Evolutionary conservation across 1,284 basidiomycete genomes (phyloP), one percentile per base, ranked within the genome.

Genomic region (Pseudozyma hubeiensis): DNA sequence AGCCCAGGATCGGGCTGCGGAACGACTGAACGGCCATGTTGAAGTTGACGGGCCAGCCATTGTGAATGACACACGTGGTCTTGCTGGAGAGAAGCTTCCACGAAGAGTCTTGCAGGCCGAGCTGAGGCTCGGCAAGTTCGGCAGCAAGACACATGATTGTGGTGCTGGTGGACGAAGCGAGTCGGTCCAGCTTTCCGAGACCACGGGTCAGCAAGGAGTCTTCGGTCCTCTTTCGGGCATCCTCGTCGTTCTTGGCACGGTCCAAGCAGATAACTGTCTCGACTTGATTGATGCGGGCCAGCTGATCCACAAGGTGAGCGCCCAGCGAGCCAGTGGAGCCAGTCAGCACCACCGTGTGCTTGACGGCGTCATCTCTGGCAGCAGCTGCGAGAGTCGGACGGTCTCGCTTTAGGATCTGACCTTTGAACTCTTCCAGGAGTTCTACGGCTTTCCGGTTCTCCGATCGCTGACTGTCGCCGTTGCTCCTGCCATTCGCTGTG

Each of bases 1-100:
- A 87, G 0, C 89, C 88, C 0, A 86, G 85, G 54, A 90, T 30
- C 4, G 57, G 9, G 7, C 39, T 11, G 8, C 37, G 30, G 34
- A 72, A 75, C 13, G 68, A 71, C 16, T 57, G 46, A 13, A 75
- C 39, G 5, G 56, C 39, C 65, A 71, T 64, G 48, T 67, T 66
- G 59, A 75, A 75, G 70, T 75, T 71, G 53, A 75, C 72, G 3
- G 54, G 68, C 72, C 72, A 75, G 37, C 45, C 72, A 47, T 66
- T 66, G 62, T 75, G 62, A 17, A 75, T 54, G n/a, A 75, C 63
- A 7, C 50, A 58, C 39, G 46, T 62, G 13, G 57, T 35, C 7
- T 35, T 33, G 16, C 13, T 47, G 9, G 37, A 35, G 9, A 69
- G 33, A 5, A 49, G 45, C 11, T 41, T 30, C 54, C 66, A 67